These are phyloP conservation scores for Phellopilus nigrolimitatus DNA, from an alignment of 1,284 basidiomycete species.

Conservation along the genomic window DNA sequence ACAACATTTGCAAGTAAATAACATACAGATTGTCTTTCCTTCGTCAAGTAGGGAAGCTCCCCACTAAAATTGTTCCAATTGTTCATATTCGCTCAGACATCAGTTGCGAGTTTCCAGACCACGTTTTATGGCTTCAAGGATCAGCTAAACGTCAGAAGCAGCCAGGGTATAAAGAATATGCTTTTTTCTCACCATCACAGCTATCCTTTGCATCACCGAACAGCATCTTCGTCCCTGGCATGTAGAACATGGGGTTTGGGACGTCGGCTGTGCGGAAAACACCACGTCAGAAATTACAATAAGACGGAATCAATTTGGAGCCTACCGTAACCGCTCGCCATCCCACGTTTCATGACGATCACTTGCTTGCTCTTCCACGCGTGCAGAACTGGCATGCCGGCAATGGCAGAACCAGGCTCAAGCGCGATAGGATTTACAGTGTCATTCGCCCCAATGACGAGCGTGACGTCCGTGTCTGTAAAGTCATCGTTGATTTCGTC, in stretches of 20 bases:
- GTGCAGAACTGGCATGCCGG: constrained; percentile 85
- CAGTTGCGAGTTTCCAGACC: constrained; percentile 38
- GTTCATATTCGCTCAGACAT: too few species aligned
- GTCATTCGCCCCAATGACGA: constrained; percentile 87
- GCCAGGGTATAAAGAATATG: neutral
- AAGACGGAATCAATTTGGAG: constrained; percentile 9
- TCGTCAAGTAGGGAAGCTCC: neutral
- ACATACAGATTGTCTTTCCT: too few species aligned
- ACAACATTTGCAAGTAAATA: neutral
- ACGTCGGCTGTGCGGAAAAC: constrained; percentile 60
- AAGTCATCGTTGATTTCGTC: constrained; percentile 91
- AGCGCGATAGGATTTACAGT: constrained; percentile 86
- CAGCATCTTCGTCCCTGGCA: constrained; percentile 82
- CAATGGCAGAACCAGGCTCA: constrained; percentile 80
- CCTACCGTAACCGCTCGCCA: constrained; percentile 77
- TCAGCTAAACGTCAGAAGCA: neutral
- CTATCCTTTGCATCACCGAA: constrained; percentile 86
- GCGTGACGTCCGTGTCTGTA: constrained; percentile 74
- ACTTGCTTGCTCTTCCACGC: constrained; percentile 90
- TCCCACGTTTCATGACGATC: constrained; percentile 84
- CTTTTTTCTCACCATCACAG: constrained; percentile 60
- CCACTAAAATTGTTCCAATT: neutral
- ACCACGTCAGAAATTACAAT: constrained; percentile 6
- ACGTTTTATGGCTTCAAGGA: constrained; percentile 47
- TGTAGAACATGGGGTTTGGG: constrained; percentile 89